Evolutionary conservation across 768 basidiomycete species (phyloP), one percentile per base, ranked within the genome.

Genomic region (Mycena alexandri): DNA sequence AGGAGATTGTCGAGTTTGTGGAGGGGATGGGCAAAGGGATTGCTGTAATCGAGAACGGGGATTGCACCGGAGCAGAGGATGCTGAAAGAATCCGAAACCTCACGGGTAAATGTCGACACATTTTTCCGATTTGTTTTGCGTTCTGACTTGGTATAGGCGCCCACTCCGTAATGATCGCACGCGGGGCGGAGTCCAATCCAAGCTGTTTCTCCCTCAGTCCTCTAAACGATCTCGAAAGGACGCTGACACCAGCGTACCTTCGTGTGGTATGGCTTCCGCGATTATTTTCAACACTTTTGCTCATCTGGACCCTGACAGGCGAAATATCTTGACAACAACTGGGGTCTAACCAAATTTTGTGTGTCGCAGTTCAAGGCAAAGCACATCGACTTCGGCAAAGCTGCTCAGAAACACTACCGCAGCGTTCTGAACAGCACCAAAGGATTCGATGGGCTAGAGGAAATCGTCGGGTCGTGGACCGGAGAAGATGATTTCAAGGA

Each of bases 131-230:
- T 34, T 14, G 13, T 5, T 9, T 68, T 38, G 1, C 22, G 25
- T 11, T 13, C 13, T 19, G 21, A 38, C 33, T 38, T 12, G 34
- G 42, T 21, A 53, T 43, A 92, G 92, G 90, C 4, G 95, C 94
- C 13, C 89, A 93, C 73, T 96, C 95, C 0, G 90, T 95, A 44
- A 99, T 99, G 98, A 92, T 99, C 44, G 98, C 98, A 22, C 91
- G 96, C 7, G 95, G 91, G 1, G 98, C 96, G 8, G 98, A 99
- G 78, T 80, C 91, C 6, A 99, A 99, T 77, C 94, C 95, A 0
- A 90, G 93, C 0, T 92, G 95, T 72, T 99, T 99, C 82, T 87
- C 88, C 3, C 79, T 86, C 19, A 86, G 76, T 0, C 92, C 93
- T 3, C 81, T 94, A 25, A 75, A 81, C 14, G 92, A 95, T 71